These are phyloP conservation scores for Pythium phragmitis DNA, from an alignment of 352 stramenopile species.

Conservation along the genomic window DNA sequence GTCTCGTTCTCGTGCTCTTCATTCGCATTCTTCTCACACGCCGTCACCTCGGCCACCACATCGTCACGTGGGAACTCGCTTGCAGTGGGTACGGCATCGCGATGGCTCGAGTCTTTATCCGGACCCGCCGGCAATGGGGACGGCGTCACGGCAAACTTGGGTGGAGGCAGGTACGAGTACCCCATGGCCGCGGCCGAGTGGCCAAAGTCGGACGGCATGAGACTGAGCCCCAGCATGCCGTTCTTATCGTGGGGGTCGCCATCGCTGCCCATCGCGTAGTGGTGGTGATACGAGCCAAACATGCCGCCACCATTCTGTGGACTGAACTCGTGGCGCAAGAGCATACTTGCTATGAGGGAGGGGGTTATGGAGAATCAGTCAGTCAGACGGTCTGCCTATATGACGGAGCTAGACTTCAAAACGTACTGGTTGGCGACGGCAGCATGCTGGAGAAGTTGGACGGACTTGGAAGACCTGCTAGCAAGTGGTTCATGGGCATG, in stretches of 20 bases:
- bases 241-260: constrained; percentile 49
- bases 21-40: background rate
- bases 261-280: constrained; percentile 26
- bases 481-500: constrained; percentile 59
- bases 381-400: background rate
- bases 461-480: constrained; percentile 60
- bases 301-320: constrained; percentile 46
- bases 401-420: background rate
- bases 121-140: background rate
- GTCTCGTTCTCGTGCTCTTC: background rate
- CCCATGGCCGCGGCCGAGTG: constrained; percentile 16
- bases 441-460: constrained; percentile 73
- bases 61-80: background rate
- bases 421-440: constrained; percentile 77
- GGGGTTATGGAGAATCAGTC: background rate
- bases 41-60: background rate
- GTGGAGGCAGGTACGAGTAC: constrained; percentile 5
- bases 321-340: constrained; percentile 76
- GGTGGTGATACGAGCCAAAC: constrained; percentile 50
- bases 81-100: background rate
- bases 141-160: constrained; percentile 6
- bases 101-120: constrained; percentile 5
- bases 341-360: constrained; percentile 50
- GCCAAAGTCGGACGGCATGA: constrained; percentile 65
- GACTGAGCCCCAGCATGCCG: constrained; percentile 56